phyloP scores from a whole-genome alignment of 108 stramenopile species.

The Nitzschia sp. region DNA sequence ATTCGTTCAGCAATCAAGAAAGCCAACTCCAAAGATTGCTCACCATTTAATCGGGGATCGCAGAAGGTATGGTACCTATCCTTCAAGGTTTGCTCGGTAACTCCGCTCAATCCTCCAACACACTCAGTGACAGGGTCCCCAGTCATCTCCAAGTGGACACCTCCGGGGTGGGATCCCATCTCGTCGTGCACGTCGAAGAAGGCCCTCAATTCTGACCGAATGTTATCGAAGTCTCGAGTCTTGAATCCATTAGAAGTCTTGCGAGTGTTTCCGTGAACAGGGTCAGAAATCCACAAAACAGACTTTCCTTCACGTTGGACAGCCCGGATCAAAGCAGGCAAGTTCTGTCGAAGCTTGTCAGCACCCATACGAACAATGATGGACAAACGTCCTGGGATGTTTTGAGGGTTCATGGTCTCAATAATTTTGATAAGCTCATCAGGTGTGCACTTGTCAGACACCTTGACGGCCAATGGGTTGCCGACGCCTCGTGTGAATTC shows the following conservation, averaged over 20 bases:
- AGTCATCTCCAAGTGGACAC: slow-evolving; percentile 97
- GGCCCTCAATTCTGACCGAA: slow-evolving; percentile 92
- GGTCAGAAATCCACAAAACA: slow-evolving; percentile 96
- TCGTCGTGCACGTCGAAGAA: slow-evolving; percentile 99
- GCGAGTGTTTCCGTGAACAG: slow-evolving; percentile 98
- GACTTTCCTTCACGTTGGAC: slow-evolving; percentile 94
- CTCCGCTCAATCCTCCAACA: slow-evolving; percentile 88
- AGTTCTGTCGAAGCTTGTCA: slow-evolving; percentile 89
- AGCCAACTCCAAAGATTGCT: slow-evolving; percentile 96
- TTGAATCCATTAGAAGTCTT: slow-evolving; percentile 93
- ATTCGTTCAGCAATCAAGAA: slow-evolving; percentile 96
- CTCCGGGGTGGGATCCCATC: slow-evolving; percentile 96
- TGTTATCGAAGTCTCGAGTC: slow-evolving; percentile 93
- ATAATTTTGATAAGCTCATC: slow-evolving; percentile 90
- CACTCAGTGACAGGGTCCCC: slow-evolving; percentile 99
- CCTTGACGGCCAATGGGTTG: slow-evolving; percentile 98
- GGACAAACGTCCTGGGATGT: slow-evolving; percentile 93
- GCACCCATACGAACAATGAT: slow-evolving; percentile 99
- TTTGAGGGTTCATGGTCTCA: slow-evolving; percentile 93
- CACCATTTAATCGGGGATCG: slow-evolving; percentile 98
- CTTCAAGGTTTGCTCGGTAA: slow-evolving; percentile 77
- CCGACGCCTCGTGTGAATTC: slow-evolving; percentile 96
- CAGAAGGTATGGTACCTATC: slow-evolving; percentile 92
- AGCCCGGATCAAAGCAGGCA: slow-evolving; percentile 95
- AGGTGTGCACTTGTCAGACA: slow-evolving; percentile 93